Evolutionary conservation across 164 flowering plant species (phyloP), one percentile per base, ranked within the genome.

Genomic region (Nymphaea colorata): DNA sequence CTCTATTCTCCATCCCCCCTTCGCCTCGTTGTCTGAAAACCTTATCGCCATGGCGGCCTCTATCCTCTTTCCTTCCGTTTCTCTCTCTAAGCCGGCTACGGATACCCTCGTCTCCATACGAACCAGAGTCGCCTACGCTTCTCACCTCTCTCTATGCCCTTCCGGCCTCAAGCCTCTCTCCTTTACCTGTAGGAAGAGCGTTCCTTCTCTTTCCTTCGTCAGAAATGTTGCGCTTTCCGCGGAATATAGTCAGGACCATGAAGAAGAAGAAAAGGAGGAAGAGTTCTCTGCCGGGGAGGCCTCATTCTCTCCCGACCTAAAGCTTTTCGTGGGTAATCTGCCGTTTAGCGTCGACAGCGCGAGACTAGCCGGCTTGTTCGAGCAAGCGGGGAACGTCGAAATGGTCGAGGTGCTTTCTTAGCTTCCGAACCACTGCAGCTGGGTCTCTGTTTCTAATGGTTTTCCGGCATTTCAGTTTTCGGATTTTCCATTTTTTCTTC

Each of bases 301-400:
- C 25, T 61, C 17, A 43, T 84, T 81, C 82, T 71, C 89, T 3
- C 78, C 82, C 3, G 89, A 87, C 64, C 79, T 83, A 67, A 89
- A 87, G 64, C 79, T 89, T 61, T 89, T 87, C 61, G 96, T 89
- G 7, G 96, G 96, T 59, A 89, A 89, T 53, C 86, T 89, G 14
- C 89, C 96, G 0, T 87, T 82, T 68, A 73, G 17, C 64, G 89
- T 82, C 41, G 93, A 89, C 71, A 89, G 96, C 66, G 75, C 88
- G n/a, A 73, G 71, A 73, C 87, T 89, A 12, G 92, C 96, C 51
- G 86, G 72, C 2, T 68, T 87, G 75, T 89, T 89, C 47, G 84
- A 79, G 63, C 77, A 67, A 44, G 96, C 86, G n/a, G 98, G 98
- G 64, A 81, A 79, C 73, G 98, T 93, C 18, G 82, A 89, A 77